Base-by-base conservation (phyloP, 2,329 filamentous ascomycete species). In the Neospermospora avenae region DNA sequence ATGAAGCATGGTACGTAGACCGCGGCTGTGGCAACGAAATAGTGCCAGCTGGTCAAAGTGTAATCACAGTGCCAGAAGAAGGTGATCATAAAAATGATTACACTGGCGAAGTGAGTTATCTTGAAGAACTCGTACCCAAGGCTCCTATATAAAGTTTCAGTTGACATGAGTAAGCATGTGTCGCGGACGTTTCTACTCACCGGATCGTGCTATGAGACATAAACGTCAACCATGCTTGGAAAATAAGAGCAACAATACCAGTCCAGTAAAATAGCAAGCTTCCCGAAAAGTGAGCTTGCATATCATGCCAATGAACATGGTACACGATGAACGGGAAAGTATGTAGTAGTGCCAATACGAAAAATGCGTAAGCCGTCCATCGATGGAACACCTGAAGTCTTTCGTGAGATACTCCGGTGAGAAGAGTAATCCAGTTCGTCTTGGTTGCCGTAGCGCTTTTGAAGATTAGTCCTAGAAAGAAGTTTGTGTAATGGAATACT, bases 281-380 rank as follows among this genome's bases (percentile, higher is more conserved):
- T 37, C 14, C 14, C 8, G n/a, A 16, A n/a, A 45, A 59, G 16
- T 59, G 41, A 2, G n/a, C 18, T 24, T 45, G 37, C 57, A 59
- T 59, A 20, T 59, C 57, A 25, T 46, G 4, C 24, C 14, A 35
- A n/a, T 24, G 14, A 48, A 55, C 46, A 28, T 59, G 48, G n/a
- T 34, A 54, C n/a, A 59, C 49, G 28, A 59, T 46, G 20, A 59
- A 59, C n/a, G 57, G 57, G 51, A 59, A 59, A 13, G 55, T 59
- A 25, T 59, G 49, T 4, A 59, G 18, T 2, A 55, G 28, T n/a
- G 49, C 35, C 11, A 59, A 20, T 3, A 59, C 48, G 34, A 59
- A 59, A 11, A 59, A 46, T 4, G 57, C 49, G 11, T 41, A 59
- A 11, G 49, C 4, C 1, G 46, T 59, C 49, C 57, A 59, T 45